Evolutionary conservation across 2,329 filamentous ascomycete genomes (phyloP).

Genomic region (Ceratocystiopsis minuta): DNA sequence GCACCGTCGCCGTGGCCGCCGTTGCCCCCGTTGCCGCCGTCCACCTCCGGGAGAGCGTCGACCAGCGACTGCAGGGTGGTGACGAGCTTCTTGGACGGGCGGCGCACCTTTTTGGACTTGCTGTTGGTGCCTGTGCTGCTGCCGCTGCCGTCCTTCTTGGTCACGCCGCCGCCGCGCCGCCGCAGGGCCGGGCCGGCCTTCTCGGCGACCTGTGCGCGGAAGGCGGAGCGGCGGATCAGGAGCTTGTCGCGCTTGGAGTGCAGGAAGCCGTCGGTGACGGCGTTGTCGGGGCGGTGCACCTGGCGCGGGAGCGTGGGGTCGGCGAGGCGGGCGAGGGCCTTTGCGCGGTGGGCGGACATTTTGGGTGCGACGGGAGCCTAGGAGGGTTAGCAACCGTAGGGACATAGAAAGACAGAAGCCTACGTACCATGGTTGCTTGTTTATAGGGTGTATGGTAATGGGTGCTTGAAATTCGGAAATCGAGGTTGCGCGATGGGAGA

Average conservation of each 20-base stretch:
- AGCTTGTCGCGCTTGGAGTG: slow-evolving; percentile 71
- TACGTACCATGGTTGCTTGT: not conserved
- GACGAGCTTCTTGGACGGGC: slow-evolving; percentile 61
- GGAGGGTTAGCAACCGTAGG: not conserved
- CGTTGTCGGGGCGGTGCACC: slow-evolving; percentile 31
- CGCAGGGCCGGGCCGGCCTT: slow-evolving; percentile 12
- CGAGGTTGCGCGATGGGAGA: too few relatives aligned
- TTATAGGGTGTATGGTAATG: too few relatives aligned
- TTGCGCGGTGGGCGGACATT: slow-evolving; percentile 20
- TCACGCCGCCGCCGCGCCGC: too few relatives aligned
- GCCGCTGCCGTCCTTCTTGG: not conserved
- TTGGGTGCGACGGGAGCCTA: slow-evolving; percentile 6
- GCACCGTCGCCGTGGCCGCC: slow-evolving; percentile 15
- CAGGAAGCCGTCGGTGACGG: slow-evolving; percentile 40
- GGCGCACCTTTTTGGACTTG: slow-evolving; percentile 34
- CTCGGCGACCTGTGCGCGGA: slow-evolving; percentile 61
- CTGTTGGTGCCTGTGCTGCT: slow-evolving; percentile 21
- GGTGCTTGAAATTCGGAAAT: too few relatives aligned
- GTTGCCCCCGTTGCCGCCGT: slow-evolving; percentile 2
- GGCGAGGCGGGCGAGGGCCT: slow-evolving; percentile 31
- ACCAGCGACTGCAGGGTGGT: slow-evolving; percentile 58
- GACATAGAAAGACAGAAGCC: too few relatives aligned
- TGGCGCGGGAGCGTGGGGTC: slow-evolving; percentile 33
- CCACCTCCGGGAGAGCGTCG: slow-evolving; percentile 56
- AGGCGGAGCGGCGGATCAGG: slow-evolving; percentile 60